Conservation (phyloP, 768 basidiomycete genomes). For the Rhodotorula taiwanensis region DNA sequence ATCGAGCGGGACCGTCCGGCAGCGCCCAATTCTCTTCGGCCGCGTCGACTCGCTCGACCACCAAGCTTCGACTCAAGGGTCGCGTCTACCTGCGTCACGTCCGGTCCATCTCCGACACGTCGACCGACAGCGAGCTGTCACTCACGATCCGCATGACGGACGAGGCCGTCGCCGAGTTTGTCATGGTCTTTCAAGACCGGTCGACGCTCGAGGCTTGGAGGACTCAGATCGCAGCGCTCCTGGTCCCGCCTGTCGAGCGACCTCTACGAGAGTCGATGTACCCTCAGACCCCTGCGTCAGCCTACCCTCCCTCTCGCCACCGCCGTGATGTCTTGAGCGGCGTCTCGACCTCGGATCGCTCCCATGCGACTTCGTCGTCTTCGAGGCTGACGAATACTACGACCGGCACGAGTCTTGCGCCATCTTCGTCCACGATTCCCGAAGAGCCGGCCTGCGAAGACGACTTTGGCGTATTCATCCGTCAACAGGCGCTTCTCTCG, state of each 20-base stretch:
- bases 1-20: conserved; percentile 71
- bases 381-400: conserved; percentile 30
- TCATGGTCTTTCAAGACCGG: conserved; percentile 87
- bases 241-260: conserved; percentile 45
- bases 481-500: not conserved
- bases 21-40: too few relatives aligned
- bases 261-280: conserved; percentile 15
- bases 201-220: conserved; percentile 85
- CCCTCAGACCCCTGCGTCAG: conserved; percentile 3
- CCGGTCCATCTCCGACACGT: conserved; percentile 74
- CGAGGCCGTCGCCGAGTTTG: conserved; percentile 84
- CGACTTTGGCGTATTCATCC: conserved; percentile 14
- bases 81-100: conserved; percentile 94
- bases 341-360: conserved; percentile 7
- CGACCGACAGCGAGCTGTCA: conserved; percentile 66
- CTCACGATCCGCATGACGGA: conserved; percentile 96
- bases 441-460: conserved; percentile 12
- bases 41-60: conserved; percentile 49
- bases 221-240: conserved; percentile 68
- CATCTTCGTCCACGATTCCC: conserved; percentile 4
- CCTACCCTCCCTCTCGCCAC: not conserved
- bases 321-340: conserved; percentile 9
- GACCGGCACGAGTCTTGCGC: conserved; percentile 19
- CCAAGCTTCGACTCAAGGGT: conserved; percentile 83
- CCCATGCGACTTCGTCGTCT: conserved; percentile 11